These are phyloP conservation scores for Capronia coronata DNA, from an alignment of 2,329 filamentous ascomycete genomes.

Conservation along the genomic window DNA sequence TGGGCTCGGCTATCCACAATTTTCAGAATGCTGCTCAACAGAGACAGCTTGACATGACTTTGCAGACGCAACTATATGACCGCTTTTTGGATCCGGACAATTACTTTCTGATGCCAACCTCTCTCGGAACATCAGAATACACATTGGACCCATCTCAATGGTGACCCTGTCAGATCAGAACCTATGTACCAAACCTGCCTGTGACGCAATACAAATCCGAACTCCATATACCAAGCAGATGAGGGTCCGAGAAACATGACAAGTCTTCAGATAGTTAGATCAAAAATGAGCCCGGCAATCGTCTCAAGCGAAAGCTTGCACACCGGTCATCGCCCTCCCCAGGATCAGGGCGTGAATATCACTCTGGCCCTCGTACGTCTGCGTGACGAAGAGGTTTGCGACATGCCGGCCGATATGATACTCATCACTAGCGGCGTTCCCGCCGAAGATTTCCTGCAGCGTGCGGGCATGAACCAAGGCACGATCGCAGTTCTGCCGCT, in stretches of 20 bases:
- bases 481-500: conserved; percentile 92
- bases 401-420: conserved; percentile 93
- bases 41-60: conserved; percentile 6
- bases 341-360: conserved; percentile 80
- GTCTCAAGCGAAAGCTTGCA: conserved; percentile 60
- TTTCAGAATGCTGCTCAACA: conserved; percentile 9
- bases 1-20: conserved; percentile 11
- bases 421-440: conserved; percentile 96
- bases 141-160: conserved; percentile 5
- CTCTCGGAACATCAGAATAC: conserved; percentile 1
- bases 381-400: conserved; percentile 90
- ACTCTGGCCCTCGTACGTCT: conserved; percentile 97
- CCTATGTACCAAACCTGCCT: neutral
- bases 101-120: conserved; percentile 10
- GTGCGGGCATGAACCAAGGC: conserved; percentile 73
- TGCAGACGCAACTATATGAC: conserved; percentile 8
- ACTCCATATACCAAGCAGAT: neutral
- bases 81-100: conserved; percentile 8
- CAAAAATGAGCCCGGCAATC: neutral
- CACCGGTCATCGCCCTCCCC: conserved; percentile 62
- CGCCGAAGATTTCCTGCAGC: conserved; percentile 92
- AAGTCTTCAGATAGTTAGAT: neutral
- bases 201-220: neutral
- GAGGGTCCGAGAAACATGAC: neutral
- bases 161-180: neutral